phyloP scores from a whole-genome alignment of 306 rosid genomes.

The Cicer chorassanicum region DNA sequence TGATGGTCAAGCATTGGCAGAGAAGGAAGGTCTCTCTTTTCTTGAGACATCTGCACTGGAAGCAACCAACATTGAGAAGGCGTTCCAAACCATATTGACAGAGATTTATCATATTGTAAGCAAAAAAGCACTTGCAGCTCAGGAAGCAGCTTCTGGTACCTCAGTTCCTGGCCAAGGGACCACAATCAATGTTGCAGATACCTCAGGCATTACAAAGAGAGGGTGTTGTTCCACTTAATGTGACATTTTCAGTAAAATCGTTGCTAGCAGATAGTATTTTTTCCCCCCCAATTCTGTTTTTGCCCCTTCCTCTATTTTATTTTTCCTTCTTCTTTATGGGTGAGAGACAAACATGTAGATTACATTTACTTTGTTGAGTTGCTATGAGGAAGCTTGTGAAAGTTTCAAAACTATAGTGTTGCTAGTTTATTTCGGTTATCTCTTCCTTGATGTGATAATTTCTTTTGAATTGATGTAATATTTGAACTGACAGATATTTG shows the following conservation, averaged over 20 bases:
- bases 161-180: conserved; percentile 90
- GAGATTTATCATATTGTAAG: conserved; percentile 96
- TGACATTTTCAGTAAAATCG: conserved; percentile 42
- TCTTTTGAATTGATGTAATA: conserved; percentile 52
- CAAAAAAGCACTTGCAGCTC: conserved; percentile 98
- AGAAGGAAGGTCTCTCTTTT: conserved; percentile 95
- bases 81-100: conserved; percentile 92
- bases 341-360: conserved; percentile 80
- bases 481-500: conserved; percentile 50
- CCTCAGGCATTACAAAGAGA: conserved; percentile 63
- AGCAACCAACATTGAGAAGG: conserved; percentile 94
- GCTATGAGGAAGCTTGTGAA: conserved; percentile 62
- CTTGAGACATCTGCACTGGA: conserved; percentile 98
- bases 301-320: conserved; percentile 29
- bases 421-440: conserved; percentile 54
- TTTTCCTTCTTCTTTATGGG: conserved; percentile 46
- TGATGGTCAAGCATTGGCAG: conserved; percentile 91
- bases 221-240: conserved; percentile 80
- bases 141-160: conserved; percentile 72
- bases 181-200: conserved; percentile 80
- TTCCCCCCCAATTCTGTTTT: conserved; percentile 43
- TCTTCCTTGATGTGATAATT: conserved; percentile 49
- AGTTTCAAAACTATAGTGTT: conserved; percentile 50
- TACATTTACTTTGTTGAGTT: conserved; percentile 65
- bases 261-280: conserved; percentile 54